Evolutionary conservation across 495 filamentous ascomycete genomes (phyloP).

Genomic region (Talaromyces wortmannii): DNA sequence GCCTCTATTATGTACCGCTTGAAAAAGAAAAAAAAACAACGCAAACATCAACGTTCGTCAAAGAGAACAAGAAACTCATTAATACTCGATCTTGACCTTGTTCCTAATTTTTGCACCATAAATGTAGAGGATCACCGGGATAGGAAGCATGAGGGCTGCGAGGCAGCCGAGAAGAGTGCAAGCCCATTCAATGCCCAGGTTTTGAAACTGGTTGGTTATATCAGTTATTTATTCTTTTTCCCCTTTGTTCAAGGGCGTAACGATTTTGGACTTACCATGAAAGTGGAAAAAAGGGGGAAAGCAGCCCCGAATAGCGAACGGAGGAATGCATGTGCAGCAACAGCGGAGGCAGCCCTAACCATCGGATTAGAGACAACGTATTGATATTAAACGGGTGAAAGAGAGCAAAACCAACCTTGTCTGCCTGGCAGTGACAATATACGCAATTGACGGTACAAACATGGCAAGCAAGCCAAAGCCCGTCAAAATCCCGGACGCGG

Average conservation of each 20-base stretch:
- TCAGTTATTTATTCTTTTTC: background rate
- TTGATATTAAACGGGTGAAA: slow-evolving; percentile 45
- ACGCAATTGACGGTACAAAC: slow-evolving; percentile 81
- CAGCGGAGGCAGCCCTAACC: slow-evolving; percentile 33
- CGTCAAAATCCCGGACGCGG: slow-evolving; percentile 59
- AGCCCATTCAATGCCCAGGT: slow-evolving; percentile 57
- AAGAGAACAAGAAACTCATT: background rate
- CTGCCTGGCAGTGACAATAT: slow-evolving; percentile 82
- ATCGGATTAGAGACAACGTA: slow-evolving; percentile 32
- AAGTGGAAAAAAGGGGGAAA: slow-evolving; percentile 40
- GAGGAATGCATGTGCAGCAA: slow-evolving; percentile 46
- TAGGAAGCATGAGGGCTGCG: slow-evolving; percentile 27
- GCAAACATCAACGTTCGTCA: background rate
- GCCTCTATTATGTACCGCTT: too few relatives aligned
- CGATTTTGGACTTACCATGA: slow-evolving; percentile 6
- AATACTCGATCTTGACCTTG: slow-evolving; percentile 1
- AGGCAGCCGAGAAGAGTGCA: slow-evolving; percentile 56
- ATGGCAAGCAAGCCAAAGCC: slow-evolving; percentile 67
- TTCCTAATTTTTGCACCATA: slow-evolving; percentile 26
- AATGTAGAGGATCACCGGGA: slow-evolving; percentile 29
- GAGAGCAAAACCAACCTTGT: slow-evolving; percentile 61
- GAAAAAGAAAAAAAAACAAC: background rate
- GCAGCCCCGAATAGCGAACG: slow-evolving; percentile 39
- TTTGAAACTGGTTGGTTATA: slow-evolving; percentile 37
- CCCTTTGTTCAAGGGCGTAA: background rate